Evolutionary conservation across 2,329 filamentous ascomycete species (phyloP).

Genomic region (Aureobasidium mangrovei): DNA sequence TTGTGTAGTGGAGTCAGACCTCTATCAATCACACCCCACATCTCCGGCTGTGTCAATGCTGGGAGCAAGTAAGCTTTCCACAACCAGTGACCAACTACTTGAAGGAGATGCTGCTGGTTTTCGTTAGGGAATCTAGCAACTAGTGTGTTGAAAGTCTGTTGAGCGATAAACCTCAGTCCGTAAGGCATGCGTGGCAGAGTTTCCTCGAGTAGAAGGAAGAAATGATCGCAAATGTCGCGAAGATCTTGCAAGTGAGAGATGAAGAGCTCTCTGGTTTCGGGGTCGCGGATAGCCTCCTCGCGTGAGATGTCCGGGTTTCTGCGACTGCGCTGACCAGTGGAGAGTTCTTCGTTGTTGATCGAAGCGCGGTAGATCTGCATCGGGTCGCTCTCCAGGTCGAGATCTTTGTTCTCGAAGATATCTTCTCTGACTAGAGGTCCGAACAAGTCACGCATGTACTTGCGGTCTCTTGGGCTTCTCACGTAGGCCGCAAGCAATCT

Average conservation of each 20-base stretch:
- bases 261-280: conserved; percentile 84
- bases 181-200: conserved; percentile 83
- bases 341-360: conserved; percentile 94
- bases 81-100: conserved; percentile 80
- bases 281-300: conserved; percentile 91
- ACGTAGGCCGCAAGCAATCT: conserved; percentile 82
- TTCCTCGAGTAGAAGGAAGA: conserved; percentile 74
- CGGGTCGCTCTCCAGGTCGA: conserved; percentile 93
- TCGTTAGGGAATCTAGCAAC: conserved; percentile 71
- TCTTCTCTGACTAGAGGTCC: conserved; percentile 81
- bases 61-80: conserved; percentile 93
- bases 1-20: conserved; percentile 85
- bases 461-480: conserved; percentile 82
- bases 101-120: conserved; percentile 65
- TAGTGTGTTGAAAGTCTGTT: conserved; percentile 75
- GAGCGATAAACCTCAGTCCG: conserved; percentile 77
- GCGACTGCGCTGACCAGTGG: conserved; percentile 75
- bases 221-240: conserved; percentile 87
- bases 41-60: conserved; percentile 79
- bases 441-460: conserved; percentile 80
- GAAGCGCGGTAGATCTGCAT: conserved; percentile 93
- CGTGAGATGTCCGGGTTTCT: conserved; percentile 77
- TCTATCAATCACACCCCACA: conserved; percentile 85
- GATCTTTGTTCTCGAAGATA: conserved; percentile 80
- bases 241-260: conserved; percentile 92